A percentile compares a stretch with the other conserved stretches of the same genome.
These are phyloP conservation scores for Didymellaceae sp. DNA, from an alignment of 2,329 filamentous ascomycete species.

Conservation along the genomic window DNA sequence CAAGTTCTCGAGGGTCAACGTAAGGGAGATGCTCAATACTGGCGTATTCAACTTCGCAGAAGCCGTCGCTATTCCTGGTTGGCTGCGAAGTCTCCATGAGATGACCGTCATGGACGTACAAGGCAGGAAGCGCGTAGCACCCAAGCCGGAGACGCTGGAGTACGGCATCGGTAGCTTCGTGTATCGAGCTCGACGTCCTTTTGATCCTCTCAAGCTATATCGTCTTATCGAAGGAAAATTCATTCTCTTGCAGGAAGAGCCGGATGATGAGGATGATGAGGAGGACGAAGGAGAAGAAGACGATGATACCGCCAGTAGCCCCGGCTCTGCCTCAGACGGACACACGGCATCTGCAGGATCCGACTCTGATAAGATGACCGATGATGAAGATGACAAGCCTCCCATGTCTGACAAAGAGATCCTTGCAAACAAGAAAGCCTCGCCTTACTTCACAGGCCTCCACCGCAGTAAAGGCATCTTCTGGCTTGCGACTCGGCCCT, in stretches of 20 bases:
- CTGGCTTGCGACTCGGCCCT: slow-evolving; percentile 65
- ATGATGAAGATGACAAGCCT: slow-evolving; percentile 45
- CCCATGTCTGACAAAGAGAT: slow-evolving; percentile 50
- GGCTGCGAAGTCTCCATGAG: slow-evolving; percentile 72
- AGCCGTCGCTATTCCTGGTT: slow-evolving; percentile 70
- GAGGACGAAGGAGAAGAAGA: slow-evolving; percentile 34
- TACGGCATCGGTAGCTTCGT: slow-evolving; percentile 76
- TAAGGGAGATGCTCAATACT: slow-evolving; percentile 70
- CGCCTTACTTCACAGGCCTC: slow-evolving; percentile 61
- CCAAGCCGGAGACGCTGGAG: slow-evolving; percentile 75
- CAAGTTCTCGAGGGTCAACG: slow-evolving; percentile 65
- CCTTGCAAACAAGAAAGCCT: slow-evolving; percentile 62
- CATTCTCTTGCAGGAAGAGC: slow-evolving; percentile 50
- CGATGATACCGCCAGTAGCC: slow-evolving; percentile 9
- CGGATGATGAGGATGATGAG: slow-evolving; percentile 42
- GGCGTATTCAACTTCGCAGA: slow-evolving; percentile 69
- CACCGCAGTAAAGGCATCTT: slow-evolving; percentile 70
- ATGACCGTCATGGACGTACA: slow-evolving; percentile 68
- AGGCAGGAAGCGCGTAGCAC: slow-evolving; percentile 62
- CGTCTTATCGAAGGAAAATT: slow-evolving; percentile 52
- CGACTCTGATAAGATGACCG: slow-evolving; percentile 26
- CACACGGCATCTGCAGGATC: slow-evolving; percentile 21
- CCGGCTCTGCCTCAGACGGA: slow-evolving; percentile 26
- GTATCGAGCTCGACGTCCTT: slow-evolving; percentile 62
- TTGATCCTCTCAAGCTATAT: slow-evolving; percentile 52